A percentile compares a stretch with the other conserved stretches of the same genome.
These are phyloP conservation scores for Musa acuminata DNA, from an alignment of 176 grass and related monocot species.

Conservation along the genomic window DNA sequence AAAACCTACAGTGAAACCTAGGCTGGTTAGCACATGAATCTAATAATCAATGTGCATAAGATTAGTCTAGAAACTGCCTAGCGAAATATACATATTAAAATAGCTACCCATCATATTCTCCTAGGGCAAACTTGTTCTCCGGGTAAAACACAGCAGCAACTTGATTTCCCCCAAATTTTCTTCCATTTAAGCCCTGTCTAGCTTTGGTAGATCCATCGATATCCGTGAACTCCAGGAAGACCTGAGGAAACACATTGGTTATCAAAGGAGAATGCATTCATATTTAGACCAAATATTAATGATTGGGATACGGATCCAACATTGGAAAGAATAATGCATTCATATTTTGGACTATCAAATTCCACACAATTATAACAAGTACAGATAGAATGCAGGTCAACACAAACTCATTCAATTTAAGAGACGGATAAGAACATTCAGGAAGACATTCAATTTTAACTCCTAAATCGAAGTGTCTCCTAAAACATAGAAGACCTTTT, in stretches of 20 bases:
- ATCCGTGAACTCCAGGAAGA: conserved; percentile 89
- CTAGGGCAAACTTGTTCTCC: conserved; percentile 58
- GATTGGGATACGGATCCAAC: too few relatives aligned
- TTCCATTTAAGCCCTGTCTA: conserved; percentile 55
- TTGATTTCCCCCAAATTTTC: conserved; percentile 67
- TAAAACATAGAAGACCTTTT: too few relatives aligned
- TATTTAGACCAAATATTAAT: too few relatives aligned
- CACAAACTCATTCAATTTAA: too few relatives aligned
- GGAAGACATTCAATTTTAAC: too few relatives aligned
- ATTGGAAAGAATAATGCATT: not conserved
- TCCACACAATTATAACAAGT: not conserved
- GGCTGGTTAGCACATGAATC: too few relatives aligned
- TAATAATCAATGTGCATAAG: too few relatives aligned
- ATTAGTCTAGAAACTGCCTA: not conserved
- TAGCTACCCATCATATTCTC: conserved; percentile 34
- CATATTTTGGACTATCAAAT: not conserved
- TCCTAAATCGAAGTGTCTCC: too few relatives aligned
- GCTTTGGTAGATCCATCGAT: conserved; percentile 63
- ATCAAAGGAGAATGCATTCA: not conserved
- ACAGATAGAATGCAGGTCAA: too few relatives aligned
- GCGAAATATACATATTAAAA: not conserved
- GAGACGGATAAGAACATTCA: too few relatives aligned
- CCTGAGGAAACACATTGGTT: conserved; percentile 27
- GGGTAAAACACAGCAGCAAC: conserved; percentile 68
- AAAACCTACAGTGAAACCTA: too few relatives aligned